Evolutionary conservation across 1,139 yeast genomes (phyloP).

Genomic region (Trichomonascaceae sp.): DNA sequence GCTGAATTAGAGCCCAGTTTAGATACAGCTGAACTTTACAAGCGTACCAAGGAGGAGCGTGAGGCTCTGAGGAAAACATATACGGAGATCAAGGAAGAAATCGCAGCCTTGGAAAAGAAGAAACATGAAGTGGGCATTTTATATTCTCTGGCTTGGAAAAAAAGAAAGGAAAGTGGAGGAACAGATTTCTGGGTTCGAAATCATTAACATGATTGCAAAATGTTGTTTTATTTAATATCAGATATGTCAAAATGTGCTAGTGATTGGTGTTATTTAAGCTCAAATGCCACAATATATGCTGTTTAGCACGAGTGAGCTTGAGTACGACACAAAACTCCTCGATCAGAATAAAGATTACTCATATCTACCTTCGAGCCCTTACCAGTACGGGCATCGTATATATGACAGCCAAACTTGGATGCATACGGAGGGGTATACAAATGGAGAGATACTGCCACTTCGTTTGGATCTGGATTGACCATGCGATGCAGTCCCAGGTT

Average conservation of each 20-base stretch:
- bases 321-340: slow-evolving; percentile 36
- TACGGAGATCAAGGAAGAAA: slow-evolving; percentile 16
- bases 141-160: slow-evolving; percentile 24
- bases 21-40: slow-evolving; percentile 9
- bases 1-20: slow-evolving; percentile 1
- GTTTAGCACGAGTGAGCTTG: slow-evolving; percentile 4
- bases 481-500: slow-evolving; percentile 62
- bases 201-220: neutral
- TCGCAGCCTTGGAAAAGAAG: slow-evolving; percentile 22
- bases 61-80: slow-evolving; percentile 13
- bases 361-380: slow-evolving; percentile 52
- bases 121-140: slow-evolving; percentile 25
- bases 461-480: slow-evolving; percentile 43
- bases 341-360: slow-evolving; percentile 59
- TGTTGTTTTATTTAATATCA: neutral
- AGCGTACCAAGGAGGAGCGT: slow-evolving; percentile 10
- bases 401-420: slow-evolving; percentile 55
- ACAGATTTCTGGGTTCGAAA: slow-evolving; percentile 27
- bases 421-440: slow-evolving; percentile 79
- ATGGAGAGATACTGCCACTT: slow-evolving; percentile 62
- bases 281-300: too few relatives aligned
- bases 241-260: neutral
- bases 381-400: slow-evolving; percentile 51
- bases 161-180: slow-evolving; percentile 18
- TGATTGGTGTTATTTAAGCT: neutral